Conservation (phyloP, 495 filamentous ascomycete species). For the Bacidia gigantensis region DNA sequence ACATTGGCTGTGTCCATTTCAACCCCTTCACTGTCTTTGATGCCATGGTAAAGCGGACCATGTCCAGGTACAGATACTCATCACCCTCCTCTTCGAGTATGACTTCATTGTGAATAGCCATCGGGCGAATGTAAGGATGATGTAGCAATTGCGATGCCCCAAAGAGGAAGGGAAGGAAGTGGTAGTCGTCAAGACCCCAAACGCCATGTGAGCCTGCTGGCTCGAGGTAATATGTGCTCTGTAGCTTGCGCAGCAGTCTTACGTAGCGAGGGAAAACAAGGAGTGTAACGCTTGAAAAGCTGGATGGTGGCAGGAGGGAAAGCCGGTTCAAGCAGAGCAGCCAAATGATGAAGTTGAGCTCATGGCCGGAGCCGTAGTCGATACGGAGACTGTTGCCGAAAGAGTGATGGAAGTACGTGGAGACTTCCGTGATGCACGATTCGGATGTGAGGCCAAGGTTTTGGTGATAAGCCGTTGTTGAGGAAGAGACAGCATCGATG, state of each 20-base stretch:
- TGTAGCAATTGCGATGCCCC: constrained; percentile 82
- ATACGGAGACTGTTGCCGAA: constrained; percentile 81
- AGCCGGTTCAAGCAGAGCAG: constrained; percentile 79
- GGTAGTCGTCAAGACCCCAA: constrained; percentile 95
- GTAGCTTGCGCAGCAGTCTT: constrained; percentile 66
- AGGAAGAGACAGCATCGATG: constrained; percentile 54
- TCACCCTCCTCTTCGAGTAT: constrained; percentile 72
- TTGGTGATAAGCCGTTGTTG: constrained; percentile 29
- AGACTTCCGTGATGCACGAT: constrained; percentile 52
- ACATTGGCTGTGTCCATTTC: constrained; percentile 95
- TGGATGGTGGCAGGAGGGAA: constrained; percentile 41
- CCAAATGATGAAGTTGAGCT: constrained; percentile 93
- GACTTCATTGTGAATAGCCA: constrained; percentile 72
- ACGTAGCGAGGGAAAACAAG: constrained; percentile 69
- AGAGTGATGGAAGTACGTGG: constrained; percentile 66
- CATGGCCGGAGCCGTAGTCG: constrained; percentile 94
- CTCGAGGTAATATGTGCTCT: constrained; percentile 87
- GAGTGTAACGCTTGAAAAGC: constrained; percentile 62
- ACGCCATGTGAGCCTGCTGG: constrained; percentile 92
- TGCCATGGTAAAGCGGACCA: constrained; percentile 85
- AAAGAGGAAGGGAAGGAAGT: constrained; percentile 91
- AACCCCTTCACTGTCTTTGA: constrained; percentile 94
- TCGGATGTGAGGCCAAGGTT: constrained; percentile 13
- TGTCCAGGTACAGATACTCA: constrained; percentile 79
- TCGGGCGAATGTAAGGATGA: constrained; percentile 76